These are phyloP conservation scores for Cladosporium sp. DNA, from an alignment of 2,329 filamentous ascomycete genomes.

Conservation along the genomic window DNA sequence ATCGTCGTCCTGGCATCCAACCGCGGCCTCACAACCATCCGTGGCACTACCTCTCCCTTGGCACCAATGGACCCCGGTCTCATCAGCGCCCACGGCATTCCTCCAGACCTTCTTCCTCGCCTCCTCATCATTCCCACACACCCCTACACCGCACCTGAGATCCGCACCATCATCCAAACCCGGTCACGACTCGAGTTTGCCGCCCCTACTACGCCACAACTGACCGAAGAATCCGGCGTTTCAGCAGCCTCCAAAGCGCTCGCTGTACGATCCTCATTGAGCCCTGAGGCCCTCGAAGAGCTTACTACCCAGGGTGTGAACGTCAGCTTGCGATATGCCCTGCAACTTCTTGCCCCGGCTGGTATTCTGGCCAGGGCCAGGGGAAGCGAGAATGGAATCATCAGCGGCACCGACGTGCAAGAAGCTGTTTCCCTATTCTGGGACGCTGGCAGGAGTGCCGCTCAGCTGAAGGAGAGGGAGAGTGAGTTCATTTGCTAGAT, in stretches of 20 bases:
- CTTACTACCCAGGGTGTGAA: slow-evolving; percentile 81
- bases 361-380: slow-evolving; percentile 81
- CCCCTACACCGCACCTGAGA: slow-evolving; percentile 81
- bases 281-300: slow-evolving; percentile 79
- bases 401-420: slow-evolving; percentile 53
- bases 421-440: slow-evolving; percentile 46
- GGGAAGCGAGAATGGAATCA: slow-evolving; percentile 35
- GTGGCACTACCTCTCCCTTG: slow-evolving; percentile 54
- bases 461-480: slow-evolving; percentile 27
- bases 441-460: slow-evolving; percentile 47
- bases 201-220: slow-evolving; percentile 30
- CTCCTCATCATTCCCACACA: slow-evolving; percentile 95
- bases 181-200: slow-evolving; percentile 52
- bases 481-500: slow-evolving; percentile 32
- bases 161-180: slow-evolving; percentile 84
- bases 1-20: slow-evolving; percentile 98
- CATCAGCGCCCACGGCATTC: slow-evolving; percentile 82
- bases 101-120: slow-evolving; percentile 86
- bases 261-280: slow-evolving; percentile 75
- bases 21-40: slow-evolving; percentile 87
- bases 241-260: slow-evolving; percentile 36
- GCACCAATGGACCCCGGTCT: slow-evolving; percentile 62
- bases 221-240: slow-evolving; percentile 23
- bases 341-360: slow-evolving; percentile 85
- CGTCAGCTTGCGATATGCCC: slow-evolving; percentile 85